Evolutionary conservation across 2,329 filamentous ascomycete species (phyloP).

Genomic region (Calonectria pauciramosa): DNA sequence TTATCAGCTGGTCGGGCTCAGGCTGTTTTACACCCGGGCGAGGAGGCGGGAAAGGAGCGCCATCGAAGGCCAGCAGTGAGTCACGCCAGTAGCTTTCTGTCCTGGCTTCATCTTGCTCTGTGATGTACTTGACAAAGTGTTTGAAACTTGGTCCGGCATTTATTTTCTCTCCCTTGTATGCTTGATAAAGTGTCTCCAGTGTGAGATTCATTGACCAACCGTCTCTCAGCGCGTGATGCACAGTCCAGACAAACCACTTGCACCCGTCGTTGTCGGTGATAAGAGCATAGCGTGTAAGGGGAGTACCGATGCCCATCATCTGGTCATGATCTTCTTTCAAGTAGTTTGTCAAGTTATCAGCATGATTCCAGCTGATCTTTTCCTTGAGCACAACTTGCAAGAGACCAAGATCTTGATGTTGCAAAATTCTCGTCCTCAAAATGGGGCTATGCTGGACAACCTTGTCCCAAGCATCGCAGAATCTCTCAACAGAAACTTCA

Average conservation of each 20-base stretch:
- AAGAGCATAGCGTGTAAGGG: conserved; percentile 17
- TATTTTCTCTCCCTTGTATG: conserved; percentile 12
- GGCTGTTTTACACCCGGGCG: conserved; percentile 7
- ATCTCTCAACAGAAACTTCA: conserved; percentile 5
- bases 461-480: conserved; percentile 33
- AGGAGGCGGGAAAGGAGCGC: conserved; percentile 10
- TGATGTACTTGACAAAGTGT: conserved; percentile 20
- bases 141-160: not conserved
- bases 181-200: conserved; percentile 22
- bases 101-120: not conserved
- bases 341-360: not conserved
- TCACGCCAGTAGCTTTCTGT: conserved; percentile 18
- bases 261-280: not conserved
- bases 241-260: conserved; percentile 39
- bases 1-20: not conserved
- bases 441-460: conserved; percentile 41
- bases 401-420: not conserved
- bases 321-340: not conserved
- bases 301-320: conserved; percentile 15
- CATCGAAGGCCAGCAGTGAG: not conserved
- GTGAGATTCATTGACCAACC: conserved; percentile 42
- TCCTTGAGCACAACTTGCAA: conserved; percentile 23
- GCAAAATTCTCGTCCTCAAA: conserved; percentile 52
- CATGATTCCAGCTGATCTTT: not conserved
- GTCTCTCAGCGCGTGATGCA: conserved; percentile 48